Conservation (phyloP, 108 stramenopile species). For the Asterionellopsis glacialis region DNA sequence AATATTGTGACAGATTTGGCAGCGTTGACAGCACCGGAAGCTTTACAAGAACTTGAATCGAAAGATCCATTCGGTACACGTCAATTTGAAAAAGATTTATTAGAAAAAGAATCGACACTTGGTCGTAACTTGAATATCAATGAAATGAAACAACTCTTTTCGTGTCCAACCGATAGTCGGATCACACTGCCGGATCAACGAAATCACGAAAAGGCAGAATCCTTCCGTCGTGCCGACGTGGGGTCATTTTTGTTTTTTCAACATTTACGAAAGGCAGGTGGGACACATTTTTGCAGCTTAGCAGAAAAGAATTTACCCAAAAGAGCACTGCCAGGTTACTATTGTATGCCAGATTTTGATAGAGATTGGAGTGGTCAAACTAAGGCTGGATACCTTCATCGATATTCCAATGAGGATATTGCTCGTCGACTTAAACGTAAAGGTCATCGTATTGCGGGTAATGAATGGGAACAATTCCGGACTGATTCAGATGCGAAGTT, state of each 20-base stretch:
- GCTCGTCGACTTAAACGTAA: constrained; percentile 28
- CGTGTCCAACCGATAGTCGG: constrained; percentile 50
- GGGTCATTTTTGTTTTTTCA: constrained; percentile 72
- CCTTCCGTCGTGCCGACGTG: constrained; percentile 39
- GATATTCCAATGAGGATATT: constrained; percentile 59
- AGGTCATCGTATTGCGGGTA: constrained; percentile 61
- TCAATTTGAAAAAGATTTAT: constrained; percentile 42
- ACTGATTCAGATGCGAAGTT: constrained; percentile 20
- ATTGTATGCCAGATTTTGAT: constrained; percentile 71
- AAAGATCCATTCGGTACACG: constrained; percentile 75
- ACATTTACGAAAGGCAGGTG: constrained; percentile 77
- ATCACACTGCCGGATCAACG: constrained; percentile 74
- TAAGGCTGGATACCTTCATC: constrained; percentile 58
- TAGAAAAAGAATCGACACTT: constrained; percentile 45
- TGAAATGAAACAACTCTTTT: constrained; percentile 55
- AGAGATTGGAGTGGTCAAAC: constrained; percentile 24
- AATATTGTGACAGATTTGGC: constrained; percentile 50
- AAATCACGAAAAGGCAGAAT: constrained; percentile 34
- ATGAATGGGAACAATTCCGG: constrained; percentile 75
- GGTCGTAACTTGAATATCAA: constrained; percentile 28
- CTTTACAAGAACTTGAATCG: constrained; percentile 30
- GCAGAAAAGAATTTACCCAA: constrained; percentile 62
- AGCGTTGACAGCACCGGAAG: constrained; percentile 34
- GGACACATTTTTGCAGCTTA: constrained; percentile 75
- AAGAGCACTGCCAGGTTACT: constrained; percentile 49